These are phyloP conservation scores for Purshia tridentata DNA, from an alignment of 306 rosid species.

Conservation along the genomic window DNA sequence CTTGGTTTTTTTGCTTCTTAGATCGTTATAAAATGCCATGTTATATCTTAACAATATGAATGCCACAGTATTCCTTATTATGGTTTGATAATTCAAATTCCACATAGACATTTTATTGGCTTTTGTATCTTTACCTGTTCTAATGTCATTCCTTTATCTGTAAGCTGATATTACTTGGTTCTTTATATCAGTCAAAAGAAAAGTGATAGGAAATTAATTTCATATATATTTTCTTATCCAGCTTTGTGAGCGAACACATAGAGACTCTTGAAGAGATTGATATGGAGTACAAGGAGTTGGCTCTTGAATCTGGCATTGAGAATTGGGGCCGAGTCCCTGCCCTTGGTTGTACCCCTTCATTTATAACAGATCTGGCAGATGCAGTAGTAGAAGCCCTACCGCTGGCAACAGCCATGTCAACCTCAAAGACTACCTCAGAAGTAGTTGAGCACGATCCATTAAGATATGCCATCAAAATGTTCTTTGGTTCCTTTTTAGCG, in stretches of 20 bases:
- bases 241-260: conserved; percentile 98
- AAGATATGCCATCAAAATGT: conserved; percentile 49
- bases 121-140: too few relatives aligned
- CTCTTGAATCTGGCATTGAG: conserved; percentile 88
- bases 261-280: conserved; percentile 99
- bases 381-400: conserved; percentile 95
- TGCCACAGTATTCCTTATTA: too few relatives aligned
- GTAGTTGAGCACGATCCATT: conserved; percentile 50
- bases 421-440: conserved; percentile 45
- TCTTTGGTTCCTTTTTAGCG: conserved; percentile 80
- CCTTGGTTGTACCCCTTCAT: conserved; percentile 78
- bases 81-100: too few relatives aligned
- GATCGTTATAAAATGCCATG: too few relatives aligned
- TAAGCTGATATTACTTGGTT: not conserved
- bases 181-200: not conserved
- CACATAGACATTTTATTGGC: too few relatives aligned
- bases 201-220: not conserved
- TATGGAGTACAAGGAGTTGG: conserved; percentile 90
- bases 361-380: conserved; percentile 84
- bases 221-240: conserved; percentile 29
- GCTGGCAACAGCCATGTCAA: conserved; percentile 61
- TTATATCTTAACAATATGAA: too few relatives aligned
- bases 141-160: not conserved
- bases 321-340: conserved; percentile 99
- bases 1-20: too few relatives aligned